Percentiles rank a stretch among this genome's conserved stretches.
Evolutionary conservation across 768 basidiomycete species (phyloP).

Genomic region (Hortiboletus campestris): DNA sequence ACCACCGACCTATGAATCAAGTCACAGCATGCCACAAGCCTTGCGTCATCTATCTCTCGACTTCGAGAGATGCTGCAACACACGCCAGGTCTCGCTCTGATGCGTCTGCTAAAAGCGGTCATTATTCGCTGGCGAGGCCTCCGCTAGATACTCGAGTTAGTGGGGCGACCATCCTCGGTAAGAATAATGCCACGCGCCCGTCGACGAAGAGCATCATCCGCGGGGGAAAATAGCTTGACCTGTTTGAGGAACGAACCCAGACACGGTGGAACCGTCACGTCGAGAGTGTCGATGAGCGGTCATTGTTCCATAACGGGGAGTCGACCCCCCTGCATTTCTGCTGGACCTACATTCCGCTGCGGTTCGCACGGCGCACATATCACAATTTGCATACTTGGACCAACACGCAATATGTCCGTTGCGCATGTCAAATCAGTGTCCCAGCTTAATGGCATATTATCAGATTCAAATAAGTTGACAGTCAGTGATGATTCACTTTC

Average conservation of each 20-base stretch:
- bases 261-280: not conserved
- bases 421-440: slow-evolving; percentile 62
- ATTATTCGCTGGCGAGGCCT: slow-evolving; percentile 12
- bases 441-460: slow-evolving; percentile 59
- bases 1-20: slow-evolving; percentile 33
- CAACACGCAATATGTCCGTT: slow-evolving; percentile 46
- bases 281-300: not conserved
- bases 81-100: slow-evolving; percentile 26
- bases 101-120: slow-evolving; percentile 16
- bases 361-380: no score
- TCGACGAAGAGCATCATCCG: slow-evolving; percentile 48
- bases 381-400: not conserved
- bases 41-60: slow-evolving; percentile 3
- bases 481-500: slow-evolving; percentile 35
- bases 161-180: not conserved
- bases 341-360: no score
- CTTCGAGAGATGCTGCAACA: not conserved
- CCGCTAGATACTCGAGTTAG: slow-evolving; percentile 3
- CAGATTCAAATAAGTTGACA: slow-evolving; percentile 61
- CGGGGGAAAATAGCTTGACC: slow-evolving; percentile 36
- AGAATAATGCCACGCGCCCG: slow-evolving; percentile 20
- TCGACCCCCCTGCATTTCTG: no score
- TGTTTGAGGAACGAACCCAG: not conserved
- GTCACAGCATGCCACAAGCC: not conserved
- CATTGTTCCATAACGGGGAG: no score